A percentile compares a stretch with the other conserved stretches of the same genome.
Conservation (phyloP, 1,284 basidiomycete species). For the Tetrapyrgos nigripes region DNA sequence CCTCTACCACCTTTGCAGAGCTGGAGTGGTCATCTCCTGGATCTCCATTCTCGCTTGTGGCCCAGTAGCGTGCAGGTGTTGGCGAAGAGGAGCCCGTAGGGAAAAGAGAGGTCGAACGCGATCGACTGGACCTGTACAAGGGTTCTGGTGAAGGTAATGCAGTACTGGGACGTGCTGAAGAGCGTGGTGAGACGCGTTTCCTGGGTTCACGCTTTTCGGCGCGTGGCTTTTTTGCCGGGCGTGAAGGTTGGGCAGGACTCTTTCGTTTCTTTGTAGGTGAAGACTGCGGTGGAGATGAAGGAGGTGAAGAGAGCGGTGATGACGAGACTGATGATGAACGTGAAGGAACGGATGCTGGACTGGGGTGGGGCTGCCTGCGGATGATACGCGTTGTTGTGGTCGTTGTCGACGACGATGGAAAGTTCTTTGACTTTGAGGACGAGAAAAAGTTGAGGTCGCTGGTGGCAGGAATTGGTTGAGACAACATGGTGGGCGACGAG, state of each 20-base stretch:
- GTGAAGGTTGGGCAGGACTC: constrained; percentile 30
- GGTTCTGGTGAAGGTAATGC: constrained; percentile 50
- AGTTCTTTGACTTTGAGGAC: constrained; percentile 32
- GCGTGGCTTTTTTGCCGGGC: constrained; percentile 46
- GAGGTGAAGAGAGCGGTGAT: constrained; percentile 33
- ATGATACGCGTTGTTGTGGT: constrained; percentile 38
- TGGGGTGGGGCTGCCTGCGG: constrained; percentile 15
- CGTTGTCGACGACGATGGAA: constrained; percentile 35
- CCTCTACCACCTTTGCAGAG: constrained; percentile 64
- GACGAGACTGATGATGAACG: constrained; percentile 29
- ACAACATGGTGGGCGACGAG: background rate
- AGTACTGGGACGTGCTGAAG: constrained; percentile 43
- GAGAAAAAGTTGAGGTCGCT: constrained; percentile 46
- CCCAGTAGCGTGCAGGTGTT: constrained; percentile 48
- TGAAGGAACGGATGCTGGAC: constrained; percentile 17
- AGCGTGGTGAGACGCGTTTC: constrained; percentile 46
- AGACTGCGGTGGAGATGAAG: constrained; percentile 28
- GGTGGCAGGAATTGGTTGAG: background rate
- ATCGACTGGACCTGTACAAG: constrained; percentile 55
- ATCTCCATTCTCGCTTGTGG: constrained; percentile 55
- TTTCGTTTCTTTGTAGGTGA: constrained; percentile 32
- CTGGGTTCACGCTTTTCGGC: constrained; percentile 28
- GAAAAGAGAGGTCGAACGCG: constrained; percentile 57
- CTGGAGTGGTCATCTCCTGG: constrained; percentile 59
- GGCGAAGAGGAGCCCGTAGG: constrained; percentile 36